These are phyloP conservation scores for Mycena latifolia DNA, from an alignment of 768 basidiomycete species.

Conservation along the genomic window DNA sequence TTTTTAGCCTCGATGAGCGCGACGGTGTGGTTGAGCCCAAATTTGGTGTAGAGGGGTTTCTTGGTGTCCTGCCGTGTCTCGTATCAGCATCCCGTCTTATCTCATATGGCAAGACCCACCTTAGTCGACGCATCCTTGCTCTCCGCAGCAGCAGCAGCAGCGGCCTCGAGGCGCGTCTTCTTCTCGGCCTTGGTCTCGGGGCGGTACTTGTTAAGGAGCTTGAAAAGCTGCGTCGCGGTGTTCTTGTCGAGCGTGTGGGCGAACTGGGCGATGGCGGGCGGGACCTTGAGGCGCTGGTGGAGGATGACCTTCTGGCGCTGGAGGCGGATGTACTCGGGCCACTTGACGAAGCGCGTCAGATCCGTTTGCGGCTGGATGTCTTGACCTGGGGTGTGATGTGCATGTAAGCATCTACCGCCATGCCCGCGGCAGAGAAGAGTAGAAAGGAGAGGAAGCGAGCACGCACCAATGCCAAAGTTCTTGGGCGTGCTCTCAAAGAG, in stretches of 20 bases:
- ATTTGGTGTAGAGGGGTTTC: conserved; percentile 96
- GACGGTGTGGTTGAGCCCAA: conserved; percentile 96
- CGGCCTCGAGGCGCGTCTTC: conserved; percentile 88
- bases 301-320: conserved; percentile 99
- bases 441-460: neutral
- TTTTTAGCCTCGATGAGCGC: conserved; percentile 98
- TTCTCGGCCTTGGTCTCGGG: conserved; percentile 97
- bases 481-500: conserved; percentile 92
- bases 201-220: conserved; percentile 97
- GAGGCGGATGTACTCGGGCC: conserved; percentile 98
- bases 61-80: conserved; percentile 72
- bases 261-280: conserved; percentile 98
- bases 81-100: too few species aligned
- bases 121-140: conserved; percentile 76
- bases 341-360: conserved; percentile 98
- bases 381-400: conserved; percentile 76
- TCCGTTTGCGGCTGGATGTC: conserved; percentile 92
- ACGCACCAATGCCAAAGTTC: conserved; percentile 95
- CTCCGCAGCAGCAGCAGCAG: conserved; percentile 83
- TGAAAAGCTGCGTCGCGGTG: conserved; percentile 98
- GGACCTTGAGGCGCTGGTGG: conserved; percentile 97
- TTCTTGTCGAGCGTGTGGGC: conserved; percentile 98
- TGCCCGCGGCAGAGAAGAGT: too few species aligned
- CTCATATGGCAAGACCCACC: conserved; percentile 41
- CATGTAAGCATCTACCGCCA: neutral